phyloP scores from a whole-genome alignment of 2,329 filamentous ascomycete species.

The Pseudocercospora fuligena region DNA sequence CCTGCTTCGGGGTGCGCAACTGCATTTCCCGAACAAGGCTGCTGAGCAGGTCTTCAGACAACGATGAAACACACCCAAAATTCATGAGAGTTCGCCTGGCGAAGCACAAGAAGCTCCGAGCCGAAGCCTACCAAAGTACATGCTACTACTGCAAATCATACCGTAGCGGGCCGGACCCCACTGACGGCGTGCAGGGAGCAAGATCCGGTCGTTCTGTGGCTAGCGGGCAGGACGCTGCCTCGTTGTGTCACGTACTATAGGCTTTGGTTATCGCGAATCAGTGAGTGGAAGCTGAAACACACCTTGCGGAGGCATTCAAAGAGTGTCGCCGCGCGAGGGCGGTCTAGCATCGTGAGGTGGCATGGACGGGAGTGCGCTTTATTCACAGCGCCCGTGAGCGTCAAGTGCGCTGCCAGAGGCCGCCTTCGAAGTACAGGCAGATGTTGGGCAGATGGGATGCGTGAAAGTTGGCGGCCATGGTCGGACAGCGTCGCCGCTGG shows the following conservation, averaged over 20 bases:
- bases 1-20: not conserved
- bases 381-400: not conserved
- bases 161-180: slow-evolving; percentile 10
- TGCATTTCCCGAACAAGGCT: slow-evolving; percentile 3
- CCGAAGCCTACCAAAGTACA: not conserved
- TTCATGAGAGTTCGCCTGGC: not conserved
- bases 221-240: not conserved
- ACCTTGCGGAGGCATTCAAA: slow-evolving; percentile 4
- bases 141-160: slow-evolving; percentile 3
- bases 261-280: slow-evolving; percentile 7
- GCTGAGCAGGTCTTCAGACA: not conserved
- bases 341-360: not conserved
- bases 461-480: slow-evolving; percentile 1
- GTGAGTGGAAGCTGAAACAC: slow-evolving; percentile 6
- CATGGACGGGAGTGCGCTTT: not conserved
- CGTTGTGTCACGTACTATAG: slow-evolving; percentile 12
- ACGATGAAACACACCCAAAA: not conserved
- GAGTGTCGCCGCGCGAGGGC: slow-evolving; percentile 2
- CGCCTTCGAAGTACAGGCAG: slow-evolving; percentile 1
- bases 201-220: slow-evolving; percentile 5
- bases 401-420: not conserved
- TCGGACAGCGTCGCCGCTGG: not conserved
- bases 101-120: slow-evolving; percentile 9
- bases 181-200: slow-evolving; percentile 9
- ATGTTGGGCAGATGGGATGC: not conserved